A percentile compares a stretch with the other conserved stretches of the same genome.
Evolutionary conservation across 2,329 filamentous ascomycete genomes (phyloP).

Genomic region (Clarireedia monteithiana): DNA sequence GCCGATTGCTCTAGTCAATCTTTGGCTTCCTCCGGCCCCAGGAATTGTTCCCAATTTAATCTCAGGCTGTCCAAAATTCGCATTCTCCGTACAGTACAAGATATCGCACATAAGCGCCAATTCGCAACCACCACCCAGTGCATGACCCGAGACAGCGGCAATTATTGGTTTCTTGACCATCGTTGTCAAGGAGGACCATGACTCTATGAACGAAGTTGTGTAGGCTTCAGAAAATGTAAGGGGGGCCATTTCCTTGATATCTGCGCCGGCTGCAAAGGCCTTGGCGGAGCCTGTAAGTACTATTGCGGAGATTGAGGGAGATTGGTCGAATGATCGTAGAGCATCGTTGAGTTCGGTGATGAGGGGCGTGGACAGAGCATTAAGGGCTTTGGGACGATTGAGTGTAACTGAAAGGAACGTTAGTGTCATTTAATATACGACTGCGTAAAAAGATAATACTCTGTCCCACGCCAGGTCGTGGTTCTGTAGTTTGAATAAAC

Average conservation of each 20-base stretch:
- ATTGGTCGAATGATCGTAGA: conserved; percentile 60
- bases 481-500: conserved; percentile 72
- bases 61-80: conserved; percentile 94
- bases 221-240: conserved; percentile 86
- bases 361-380: conserved; percentile 84
- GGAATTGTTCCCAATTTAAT: conserved; percentile 92
- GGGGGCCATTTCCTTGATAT: conserved; percentile 98
- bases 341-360: conserved; percentile 84
- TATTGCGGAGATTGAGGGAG: conserved; percentile 64
- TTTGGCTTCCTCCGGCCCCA: conserved; percentile 84
- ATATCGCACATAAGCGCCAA: conserved; percentile 97
- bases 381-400: conserved; percentile 90
- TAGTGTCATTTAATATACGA: neutral
- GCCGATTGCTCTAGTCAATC: conserved; percentile 73
- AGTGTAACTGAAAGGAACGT: conserved; percentile 60
- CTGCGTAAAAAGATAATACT: conserved; percentile 43
- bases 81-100: conserved; percentile 76
- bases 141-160: conserved; percentile 88
- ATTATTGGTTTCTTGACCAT: conserved; percentile 90
- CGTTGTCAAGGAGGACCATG: conserved; percentile 81
- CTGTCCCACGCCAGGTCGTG: conserved; percentile 82
- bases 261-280: conserved; percentile 90
- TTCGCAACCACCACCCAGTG: conserved; percentile 91
- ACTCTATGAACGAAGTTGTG: conserved; percentile 85
- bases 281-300: conserved; percentile 82